Conservation (phyloP, 169 alveolate species). For the Plasmodium vivax region DNA sequence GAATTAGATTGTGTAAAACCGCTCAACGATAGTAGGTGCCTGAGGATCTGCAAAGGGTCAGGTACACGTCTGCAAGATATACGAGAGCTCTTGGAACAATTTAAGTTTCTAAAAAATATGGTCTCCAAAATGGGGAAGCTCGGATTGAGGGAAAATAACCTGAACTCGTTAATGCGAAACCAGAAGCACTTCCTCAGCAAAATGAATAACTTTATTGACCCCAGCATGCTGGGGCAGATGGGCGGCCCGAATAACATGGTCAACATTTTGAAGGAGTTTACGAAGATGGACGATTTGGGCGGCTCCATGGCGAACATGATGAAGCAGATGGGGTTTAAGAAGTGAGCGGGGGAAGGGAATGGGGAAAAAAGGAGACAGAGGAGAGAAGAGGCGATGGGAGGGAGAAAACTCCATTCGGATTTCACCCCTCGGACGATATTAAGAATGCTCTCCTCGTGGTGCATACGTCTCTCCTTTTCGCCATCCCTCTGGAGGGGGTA, state of each 20-base stretch:
- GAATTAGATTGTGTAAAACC: slow-evolving; percentile 95
- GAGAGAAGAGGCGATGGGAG: background rate
- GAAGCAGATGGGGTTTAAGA: slow-evolving; percentile 75
- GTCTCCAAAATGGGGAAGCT: slow-evolving; percentile 97
- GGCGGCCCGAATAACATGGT: slow-evolving; percentile 97
- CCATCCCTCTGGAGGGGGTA: background rate
- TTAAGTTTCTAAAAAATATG: slow-evolving; percentile 96
- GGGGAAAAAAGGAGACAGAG: background rate
- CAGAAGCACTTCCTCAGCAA: slow-evolving; percentile 94
- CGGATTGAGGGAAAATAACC: slow-evolving; percentile 92
- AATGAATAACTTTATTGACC: slow-evolving; percentile 96
- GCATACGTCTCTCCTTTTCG: background rate
- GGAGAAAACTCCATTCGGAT: background rate
- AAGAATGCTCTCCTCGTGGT: background rate
- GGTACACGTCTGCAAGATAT: slow-evolving; percentile 95
- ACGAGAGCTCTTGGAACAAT: slow-evolving; percentile 93
- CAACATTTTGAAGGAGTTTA: slow-evolving; percentile 93
- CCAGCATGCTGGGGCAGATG: slow-evolving; percentile 94
- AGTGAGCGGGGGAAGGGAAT: background rate
- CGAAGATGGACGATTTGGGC: slow-evolving; percentile 73
- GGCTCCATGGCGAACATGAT: slow-evolving; percentile 73
- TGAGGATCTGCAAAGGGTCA: slow-evolving; percentile 96
- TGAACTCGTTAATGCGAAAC: slow-evolving; percentile 93
- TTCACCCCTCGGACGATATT: background rate
- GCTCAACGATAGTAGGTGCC: slow-evolving; percentile 91